Conservation (phyloP, 768 basidiomycete genomes). For the Gloeopeniophorella convolvens region DNA sequence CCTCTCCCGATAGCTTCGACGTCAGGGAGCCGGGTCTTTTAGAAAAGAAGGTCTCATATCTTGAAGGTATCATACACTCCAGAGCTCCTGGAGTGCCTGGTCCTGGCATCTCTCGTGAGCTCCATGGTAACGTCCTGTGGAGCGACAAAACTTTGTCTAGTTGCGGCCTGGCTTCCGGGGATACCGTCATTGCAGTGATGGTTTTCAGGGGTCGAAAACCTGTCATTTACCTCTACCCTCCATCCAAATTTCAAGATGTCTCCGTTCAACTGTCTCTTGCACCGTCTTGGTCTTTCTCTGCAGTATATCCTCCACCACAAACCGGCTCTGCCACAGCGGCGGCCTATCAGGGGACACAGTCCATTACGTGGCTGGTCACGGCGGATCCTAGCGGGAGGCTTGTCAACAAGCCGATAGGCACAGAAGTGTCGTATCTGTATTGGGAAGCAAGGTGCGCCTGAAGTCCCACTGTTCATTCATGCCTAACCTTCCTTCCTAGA, state of each 20-base stretch:
- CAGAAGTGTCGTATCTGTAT: constrained; percentile 24
- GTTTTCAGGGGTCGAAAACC: neutral
- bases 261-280: constrained; percentile 29
- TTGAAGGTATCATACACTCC: too few species aligned
- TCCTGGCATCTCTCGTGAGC: too few species aligned
- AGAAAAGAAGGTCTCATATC: too few species aligned
- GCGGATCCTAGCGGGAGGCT: constrained; percentile 28
- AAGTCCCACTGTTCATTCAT: neutral
- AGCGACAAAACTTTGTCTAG: too few species aligned
- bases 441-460: too few species aligned
- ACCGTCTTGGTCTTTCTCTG: constrained; percentile 31
- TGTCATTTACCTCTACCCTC: neutral
- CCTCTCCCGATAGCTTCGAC: too few species aligned
- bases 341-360: constrained; percentile 15
- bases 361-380: constrained; percentile 32
- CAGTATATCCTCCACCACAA: constrained; percentile 22
- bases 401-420: constrained; percentile 20
- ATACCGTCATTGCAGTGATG: neutral
- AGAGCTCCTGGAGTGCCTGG: too few species aligned
- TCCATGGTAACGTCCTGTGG: too few species aligned
- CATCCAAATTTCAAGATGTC: constrained; percentile 8
- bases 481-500: constrained; percentile 1
- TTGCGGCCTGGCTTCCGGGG: too few species aligned
- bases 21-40: too few species aligned
- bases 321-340: constrained; percentile 16